Conservation (phyloP, 768 basidiomycete species). For the Leccinum boreale region DNA sequence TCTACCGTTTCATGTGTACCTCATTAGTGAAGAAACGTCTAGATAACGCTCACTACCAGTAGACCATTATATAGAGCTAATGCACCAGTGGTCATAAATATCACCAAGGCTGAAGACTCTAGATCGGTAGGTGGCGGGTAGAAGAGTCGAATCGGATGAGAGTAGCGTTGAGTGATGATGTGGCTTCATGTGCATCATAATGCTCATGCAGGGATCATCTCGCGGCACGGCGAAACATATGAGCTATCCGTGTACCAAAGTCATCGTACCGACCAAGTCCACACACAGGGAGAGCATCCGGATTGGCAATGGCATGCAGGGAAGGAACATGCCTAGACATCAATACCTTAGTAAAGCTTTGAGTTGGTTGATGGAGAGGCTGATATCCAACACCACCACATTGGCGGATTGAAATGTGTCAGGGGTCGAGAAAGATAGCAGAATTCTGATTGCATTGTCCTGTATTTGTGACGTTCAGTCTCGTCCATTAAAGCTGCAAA, state of each 20-base stretch:
- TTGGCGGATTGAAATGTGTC: slow-evolving; percentile 18
- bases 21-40: not conserved
- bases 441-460: slow-evolving; percentile 7
- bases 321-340: slow-evolving; percentile 1
- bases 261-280: no score
- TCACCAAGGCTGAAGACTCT: not conserved
- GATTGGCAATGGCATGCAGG: not conserved
- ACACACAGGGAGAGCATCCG: not conserved
- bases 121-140: not conserved
- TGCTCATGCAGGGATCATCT: not conserved
- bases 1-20: not conserved
- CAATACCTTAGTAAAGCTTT: slow-evolving; percentile 15
- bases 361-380: slow-evolving; percentile 19
- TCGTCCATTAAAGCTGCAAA: not conserved
- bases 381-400: slow-evolving; percentile 21
- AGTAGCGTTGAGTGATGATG: not conserved
- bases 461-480: slow-evolving; percentile 3
- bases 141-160: not conserved
- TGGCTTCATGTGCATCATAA: not conserved
- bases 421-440: slow-evolving; percentile 19
- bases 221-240: no score
- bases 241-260: not conserved
- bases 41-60: not conserved
- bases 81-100: not conserved
- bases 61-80: not conserved